Evolutionary conservation across 2,329 filamentous ascomycete species (phyloP), one percentile per base, ranked within the genome.

Genomic region (Cryphonectria parasitica): DNA sequence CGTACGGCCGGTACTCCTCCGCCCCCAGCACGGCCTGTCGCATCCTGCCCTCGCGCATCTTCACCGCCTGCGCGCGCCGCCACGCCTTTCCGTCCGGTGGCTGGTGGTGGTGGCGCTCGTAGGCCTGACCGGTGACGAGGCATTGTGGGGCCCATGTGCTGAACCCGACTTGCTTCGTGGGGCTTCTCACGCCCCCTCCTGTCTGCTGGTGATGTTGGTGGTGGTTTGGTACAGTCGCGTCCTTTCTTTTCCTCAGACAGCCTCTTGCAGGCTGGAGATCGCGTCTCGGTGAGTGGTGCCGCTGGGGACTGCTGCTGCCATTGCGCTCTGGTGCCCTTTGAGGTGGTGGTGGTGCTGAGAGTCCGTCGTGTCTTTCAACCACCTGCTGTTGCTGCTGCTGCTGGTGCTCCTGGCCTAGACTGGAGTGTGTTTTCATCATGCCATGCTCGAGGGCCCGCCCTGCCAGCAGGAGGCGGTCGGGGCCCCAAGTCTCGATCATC

Each of bases 111-210:
- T 39, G 64, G 6, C 13, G 6, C 34, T 56, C 64, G 11, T 66
- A 66, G 8, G 49, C 34, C n/a, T 7, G 39, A 22, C 34, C 34
- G 52, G 64, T 66, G 64, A 58, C 52, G 64, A 66, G 64, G 31
- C 64, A 66, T 19, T 15, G 49, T 1, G 64, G 41, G 11, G 1
- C 11, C 6, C 22, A 36, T 7, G 49, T 8, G 8, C 34, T 15
- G 41, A 66, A 60, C 10, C 17, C 43, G 52, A 43, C 28, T 8
- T 43, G 64, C 36, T 39, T 66, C 10, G n/a, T 11, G 10, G 31
- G 17, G 28, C 6, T 5, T 22, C 7, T 49, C 6, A 13, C 13
- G 17, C 6, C 7, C 43, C 5, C 43, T 8, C 13, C 22, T 25
- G 17, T 2, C 36, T 45, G 31, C 10, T 13, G 28, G 25, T 3